phyloP scores from a whole-genome alignment of 306 rosid genomes.

The Lagenaria siceraria region DNA sequence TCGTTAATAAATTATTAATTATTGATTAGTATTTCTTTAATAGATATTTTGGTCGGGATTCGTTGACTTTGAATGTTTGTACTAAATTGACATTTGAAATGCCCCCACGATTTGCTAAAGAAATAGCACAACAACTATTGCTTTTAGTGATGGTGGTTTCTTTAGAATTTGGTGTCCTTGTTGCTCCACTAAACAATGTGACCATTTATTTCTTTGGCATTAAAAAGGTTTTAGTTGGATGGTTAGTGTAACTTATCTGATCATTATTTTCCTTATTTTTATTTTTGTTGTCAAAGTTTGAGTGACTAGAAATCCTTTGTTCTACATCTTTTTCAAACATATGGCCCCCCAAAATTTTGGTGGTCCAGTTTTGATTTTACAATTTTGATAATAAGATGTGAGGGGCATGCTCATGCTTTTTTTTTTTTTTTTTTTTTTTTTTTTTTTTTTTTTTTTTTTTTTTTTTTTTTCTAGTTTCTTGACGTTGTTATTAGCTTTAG shows the following conservation, averaged over 20 bases:
- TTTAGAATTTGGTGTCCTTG: neutral
- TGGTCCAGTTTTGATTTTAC: neutral
- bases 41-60: neutral
- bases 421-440: no score
- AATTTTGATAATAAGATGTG: neutral
- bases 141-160: neutral
- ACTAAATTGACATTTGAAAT: neutral
- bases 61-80: slow-evolving; percentile 4
- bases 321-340: neutral
- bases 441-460: no score
- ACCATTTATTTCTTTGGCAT: neutral
- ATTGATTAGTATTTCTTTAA: neutral
- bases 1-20: neutral
- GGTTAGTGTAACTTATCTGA: neutral
- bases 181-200: slow-evolving; percentile 1
- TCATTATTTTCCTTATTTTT: neutral
- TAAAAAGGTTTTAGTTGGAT: neutral
- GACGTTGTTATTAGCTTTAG: no score
- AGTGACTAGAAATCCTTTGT: neutral
- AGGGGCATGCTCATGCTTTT: no score
- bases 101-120: neutral
- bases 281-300: neutral
- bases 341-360: neutral
- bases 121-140: neutral
- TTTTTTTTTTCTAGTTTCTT: no score